Percentiles rank a stretch among this genome's conserved stretches.
Evolutionary conservation across 768 basidiomycete genomes (phyloP).

Genomic region (Gloeopeniophorella convolvens): DNA sequence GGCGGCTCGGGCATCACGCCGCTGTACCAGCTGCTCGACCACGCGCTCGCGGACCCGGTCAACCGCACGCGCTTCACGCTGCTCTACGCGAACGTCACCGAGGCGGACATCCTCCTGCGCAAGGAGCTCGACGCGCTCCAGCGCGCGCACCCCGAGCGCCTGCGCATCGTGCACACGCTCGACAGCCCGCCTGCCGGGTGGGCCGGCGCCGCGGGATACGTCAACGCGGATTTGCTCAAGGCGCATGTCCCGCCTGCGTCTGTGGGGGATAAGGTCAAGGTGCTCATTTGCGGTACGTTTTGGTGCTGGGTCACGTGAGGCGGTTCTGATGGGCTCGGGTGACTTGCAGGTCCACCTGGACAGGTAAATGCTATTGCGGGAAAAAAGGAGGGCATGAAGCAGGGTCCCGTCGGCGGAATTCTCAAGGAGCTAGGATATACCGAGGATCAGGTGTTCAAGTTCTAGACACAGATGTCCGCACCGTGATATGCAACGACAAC

Average conservation of each 20-base stretch:
- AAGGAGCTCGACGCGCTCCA: slow-evolving; percentile 67
- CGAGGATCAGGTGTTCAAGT: slow-evolving; percentile 63
- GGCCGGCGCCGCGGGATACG: slow-evolving; percentile 69
- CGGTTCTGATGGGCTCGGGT: neutral
- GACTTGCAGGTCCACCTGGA: slow-evolving; percentile 61
- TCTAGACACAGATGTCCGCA: slow-evolving; percentile 14
- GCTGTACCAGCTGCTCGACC: slow-evolving; percentile 72
- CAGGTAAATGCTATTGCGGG: slow-evolving; percentile 89
- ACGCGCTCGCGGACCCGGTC: slow-evolving; percentile 60
- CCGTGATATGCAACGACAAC: too few species aligned
- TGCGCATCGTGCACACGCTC: slow-evolving; percentile 82
- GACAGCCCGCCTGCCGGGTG: slow-evolving; percentile 70
- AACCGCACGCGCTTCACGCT: slow-evolving; percentile 96
- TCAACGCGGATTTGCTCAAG: slow-evolving; percentile 67
- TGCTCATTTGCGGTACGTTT: slow-evolving; percentile 79
- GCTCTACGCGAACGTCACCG: slow-evolving; percentile 85
- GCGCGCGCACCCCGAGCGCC: slow-evolving; percentile 58
- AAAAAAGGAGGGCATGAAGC: slow-evolving; percentile 81
- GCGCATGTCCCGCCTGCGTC: slow-evolving; percentile 60
- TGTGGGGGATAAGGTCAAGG: slow-evolving; percentile 72
- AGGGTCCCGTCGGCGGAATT: slow-evolving; percentile 76
- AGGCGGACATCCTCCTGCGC: slow-evolving; percentile 84
- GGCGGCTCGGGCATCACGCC: slow-evolving; percentile 94
- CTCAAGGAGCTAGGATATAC: slow-evolving; percentile 85
- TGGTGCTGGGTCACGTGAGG: neutral